phyloP scores from a whole-genome alignment of 176 grass and related monocot species.

The Typha latifolia region DNA sequence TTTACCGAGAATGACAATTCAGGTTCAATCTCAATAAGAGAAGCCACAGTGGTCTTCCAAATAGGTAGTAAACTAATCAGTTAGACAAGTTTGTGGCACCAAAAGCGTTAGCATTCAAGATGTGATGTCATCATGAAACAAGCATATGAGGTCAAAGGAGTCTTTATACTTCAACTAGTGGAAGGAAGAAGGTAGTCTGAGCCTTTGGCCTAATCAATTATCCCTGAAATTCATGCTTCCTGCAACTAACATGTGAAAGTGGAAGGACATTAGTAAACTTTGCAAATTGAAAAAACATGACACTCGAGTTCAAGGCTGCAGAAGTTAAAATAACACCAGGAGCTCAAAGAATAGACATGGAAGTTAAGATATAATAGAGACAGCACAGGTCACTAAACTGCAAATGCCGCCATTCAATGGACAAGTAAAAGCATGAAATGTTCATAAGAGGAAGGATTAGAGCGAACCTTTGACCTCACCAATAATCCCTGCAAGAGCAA shows the following conservation, averaged over 20 bases:
- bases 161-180: neutral
- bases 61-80: neutral
- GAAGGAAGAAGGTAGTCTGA: neutral
- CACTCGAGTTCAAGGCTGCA: too few species aligned
- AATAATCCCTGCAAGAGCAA: slow-evolving; percentile 78
- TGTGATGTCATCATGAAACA: neutral
- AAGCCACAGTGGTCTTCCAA: neutral
- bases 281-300: neutral
- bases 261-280: neutral
- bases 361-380: too few species aligned
- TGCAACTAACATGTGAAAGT: neutral
- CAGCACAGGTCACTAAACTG: too few species aligned
- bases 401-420: too few species aligned
- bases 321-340: too few species aligned
- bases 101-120: neutral
- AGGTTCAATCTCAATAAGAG: neutral
- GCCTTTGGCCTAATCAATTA: neutral
- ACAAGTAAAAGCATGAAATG: neutral
- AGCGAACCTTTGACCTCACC: slow-evolving; percentile 36
- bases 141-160: neutral
- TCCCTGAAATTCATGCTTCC: neutral
- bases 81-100: neutral
- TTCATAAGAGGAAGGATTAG: neutral
- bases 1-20: neutral
- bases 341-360: too few species aligned